These are phyloP conservation scores for Candida neerlandica DNA, from an alignment of 1,139 yeast genomes.

Conservation along the genomic window DNA sequence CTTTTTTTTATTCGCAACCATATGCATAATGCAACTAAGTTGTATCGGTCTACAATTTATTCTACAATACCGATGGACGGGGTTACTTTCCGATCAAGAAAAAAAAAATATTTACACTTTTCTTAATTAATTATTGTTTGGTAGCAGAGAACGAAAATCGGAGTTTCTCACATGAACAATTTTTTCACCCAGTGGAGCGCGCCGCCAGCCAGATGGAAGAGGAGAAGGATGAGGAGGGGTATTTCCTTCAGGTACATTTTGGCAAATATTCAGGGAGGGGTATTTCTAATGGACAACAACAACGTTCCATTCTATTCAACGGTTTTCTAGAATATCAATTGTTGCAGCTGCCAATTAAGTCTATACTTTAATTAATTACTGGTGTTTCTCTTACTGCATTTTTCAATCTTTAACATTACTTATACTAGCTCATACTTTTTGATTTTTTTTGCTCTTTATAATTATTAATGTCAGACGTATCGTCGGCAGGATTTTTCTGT, in stretches of 20 bases:
- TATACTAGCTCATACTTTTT: background rate
- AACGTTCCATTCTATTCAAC: background rate
- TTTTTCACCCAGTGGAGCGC: background rate
- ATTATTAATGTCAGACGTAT: background rate
- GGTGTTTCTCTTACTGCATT: background rate
- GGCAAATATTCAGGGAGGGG: background rate
- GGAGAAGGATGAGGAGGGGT: background rate
- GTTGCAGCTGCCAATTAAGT: background rate
- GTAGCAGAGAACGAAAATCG: background rate
- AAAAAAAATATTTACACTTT: too few species aligned
- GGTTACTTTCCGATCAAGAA: too few species aligned
- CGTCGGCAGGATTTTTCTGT: background rate
- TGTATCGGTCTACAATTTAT: too few species aligned
- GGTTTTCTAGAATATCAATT: conserved; percentile 1
- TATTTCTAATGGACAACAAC: background rate
- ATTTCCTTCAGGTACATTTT: background rate
- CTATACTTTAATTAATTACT: background rate
- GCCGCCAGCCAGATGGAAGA: background rate
- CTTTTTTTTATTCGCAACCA: too few species aligned
- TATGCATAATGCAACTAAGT: too few species aligned
- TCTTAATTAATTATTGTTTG: background rate
- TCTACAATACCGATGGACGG: too few species aligned
- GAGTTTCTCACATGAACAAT: background rate
- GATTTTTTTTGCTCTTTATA: too few species aligned
- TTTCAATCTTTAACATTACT: background rate